Evolutionary conservation across 805 yeast species (phyloP), one percentile per base, ranked within the genome.

Genomic region (Suhomyces vadensis): DNA sequence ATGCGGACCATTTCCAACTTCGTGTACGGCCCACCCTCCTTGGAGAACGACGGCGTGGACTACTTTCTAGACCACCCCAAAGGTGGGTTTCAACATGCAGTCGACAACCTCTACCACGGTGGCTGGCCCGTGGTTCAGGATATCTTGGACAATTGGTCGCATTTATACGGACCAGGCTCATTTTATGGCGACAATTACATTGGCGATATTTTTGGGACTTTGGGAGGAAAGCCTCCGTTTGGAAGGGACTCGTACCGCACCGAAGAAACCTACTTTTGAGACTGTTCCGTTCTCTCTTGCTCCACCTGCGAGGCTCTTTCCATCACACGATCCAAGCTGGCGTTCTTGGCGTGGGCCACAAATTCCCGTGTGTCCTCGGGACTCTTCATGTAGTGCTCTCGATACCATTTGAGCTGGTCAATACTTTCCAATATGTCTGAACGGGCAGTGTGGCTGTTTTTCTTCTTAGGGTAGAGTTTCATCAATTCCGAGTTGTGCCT

Each of bases 361-460:
- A 46, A 37, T 8, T 37, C 47, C 33, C 33, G 37, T 1, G 51
- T 43, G 19, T 61, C 65, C 2, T 40, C 44, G 14, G 52, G 58
- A 20, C 52, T 37, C 50, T 63, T 63, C 47, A 86, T 74, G 59
- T 87, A 90, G 56, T 85, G 70, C 14, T 83, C 79, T 45, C 77
- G 67, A 63, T 84, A 88, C 87, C 90, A 94, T 52, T 71, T 75
- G 58, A 94, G 69, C 62, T 94, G 96, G 6, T 65, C 78, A 33
- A 94, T 92, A 56, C 96, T 87, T 63, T 94, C 99, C 39, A 87
- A 54, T 38, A 94, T 94, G 63, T 94, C 99, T 11, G 82, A 74
- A 50, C 78, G 79, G 0, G 99, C 99, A 0, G 98, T 92, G 63
- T 94, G 99, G 1, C 76, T 75, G 16, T 77, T 74, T 39, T 65